Conservation (phyloP, 1,139 yeast genomes). For the Scheffersomyces cryptocercus region DNA sequence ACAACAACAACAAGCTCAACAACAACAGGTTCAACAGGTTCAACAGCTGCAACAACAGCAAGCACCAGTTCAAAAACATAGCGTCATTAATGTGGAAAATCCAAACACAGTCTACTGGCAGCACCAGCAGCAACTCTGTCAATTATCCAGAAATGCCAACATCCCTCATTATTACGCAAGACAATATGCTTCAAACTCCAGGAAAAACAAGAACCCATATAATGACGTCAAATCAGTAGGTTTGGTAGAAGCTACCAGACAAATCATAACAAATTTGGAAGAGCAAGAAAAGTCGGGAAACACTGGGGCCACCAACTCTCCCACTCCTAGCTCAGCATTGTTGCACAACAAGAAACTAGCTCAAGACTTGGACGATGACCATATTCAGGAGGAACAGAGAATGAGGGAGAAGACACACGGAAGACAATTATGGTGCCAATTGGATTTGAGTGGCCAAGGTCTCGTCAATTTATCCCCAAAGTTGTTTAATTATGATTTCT, state of each 20-base stretch:
- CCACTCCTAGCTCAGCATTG: constrained; percentile 41
- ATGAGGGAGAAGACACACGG: constrained; percentile 70
- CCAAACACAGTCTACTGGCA: constrained; percentile 73
- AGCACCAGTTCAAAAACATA: constrained; percentile 20
- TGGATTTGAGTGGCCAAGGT: constrained; percentile 92
- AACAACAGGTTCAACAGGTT: not conserved
- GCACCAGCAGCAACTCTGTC: constrained; percentile 81
- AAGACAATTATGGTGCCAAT: constrained; percentile 88
- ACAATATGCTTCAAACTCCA: constrained; percentile 82
- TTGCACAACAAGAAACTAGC: constrained; percentile 64
- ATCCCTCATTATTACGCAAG: constrained; percentile 90
- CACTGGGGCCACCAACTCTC: constrained; percentile 21
- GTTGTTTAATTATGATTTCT: constrained; percentile 77
- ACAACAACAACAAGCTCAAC: constrained; percentile 3
- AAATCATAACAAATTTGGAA: constrained; percentile 44
- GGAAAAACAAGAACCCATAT: constrained; percentile 52
- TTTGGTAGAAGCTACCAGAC: constrained; percentile 58
- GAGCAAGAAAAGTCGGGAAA: constrained; percentile 37
- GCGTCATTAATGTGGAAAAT: constrained; percentile 44
- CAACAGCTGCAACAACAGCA: constrained; percentile 9
- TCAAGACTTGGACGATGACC: constrained; percentile 66
- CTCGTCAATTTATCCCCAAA: constrained; percentile 68
- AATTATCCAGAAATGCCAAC: constrained; percentile 70
- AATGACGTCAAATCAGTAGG: constrained; percentile 44
- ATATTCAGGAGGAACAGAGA: constrained; percentile 74